Evolutionary conservation across 1,284 basidiomycete species (phyloP).

Genomic region (Irpex sp.): DNA sequence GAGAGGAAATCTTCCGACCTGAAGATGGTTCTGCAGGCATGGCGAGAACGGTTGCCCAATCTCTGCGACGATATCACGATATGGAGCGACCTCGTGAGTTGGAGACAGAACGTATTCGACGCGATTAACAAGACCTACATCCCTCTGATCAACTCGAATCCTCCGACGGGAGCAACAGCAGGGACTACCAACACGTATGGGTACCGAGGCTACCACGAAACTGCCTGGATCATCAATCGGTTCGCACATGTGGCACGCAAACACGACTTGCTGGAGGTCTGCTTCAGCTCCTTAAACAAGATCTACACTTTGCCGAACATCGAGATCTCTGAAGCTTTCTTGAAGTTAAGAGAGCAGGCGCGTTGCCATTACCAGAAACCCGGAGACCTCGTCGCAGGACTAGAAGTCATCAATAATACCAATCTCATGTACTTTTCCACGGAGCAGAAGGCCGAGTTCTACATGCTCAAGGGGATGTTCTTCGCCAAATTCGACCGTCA

Average conservation of each 20-base stretch:
- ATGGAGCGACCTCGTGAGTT: slow-evolving; percentile 98
- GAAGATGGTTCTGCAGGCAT: slow-evolving; percentile 94
- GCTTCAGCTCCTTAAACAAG: slow-evolving; percentile 92
- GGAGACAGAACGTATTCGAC: slow-evolving; percentile 91
- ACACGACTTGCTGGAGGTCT: slow-evolving; percentile 95
- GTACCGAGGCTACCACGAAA: slow-evolving; percentile 99
- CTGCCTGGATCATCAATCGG: slow-evolving; percentile 99
- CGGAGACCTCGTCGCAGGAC: slow-evolving; percentile 88
- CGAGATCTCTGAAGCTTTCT: slow-evolving; percentile 99
- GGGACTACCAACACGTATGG: slow-evolving; percentile 83
- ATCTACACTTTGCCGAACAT: slow-evolving; percentile 99
- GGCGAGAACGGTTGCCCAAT: slow-evolving; percentile 97
- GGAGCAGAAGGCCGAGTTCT: slow-evolving; percentile 97
- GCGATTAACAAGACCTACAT: slow-evolving; percentile 97
- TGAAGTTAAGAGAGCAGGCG: slow-evolving; percentile 99
- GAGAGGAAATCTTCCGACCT: slow-evolving; percentile 95
- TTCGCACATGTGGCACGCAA: slow-evolving; percentile 99
- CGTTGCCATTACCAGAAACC: slow-evolving; percentile 97
- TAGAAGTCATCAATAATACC: slow-evolving; percentile 99
- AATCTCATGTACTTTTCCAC: slow-evolving; percentile 98
- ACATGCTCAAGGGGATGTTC: slow-evolving; percentile 99
- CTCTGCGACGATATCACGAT: slow-evolving; percentile 97
- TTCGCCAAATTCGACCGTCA: slow-evolving; percentile 84
- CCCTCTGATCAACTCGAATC: slow-evolving; percentile 71
- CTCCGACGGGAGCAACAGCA: slow-evolving; percentile 44